Evolutionary conservation across 2,329 filamentous ascomycete genomes (phyloP).

Genomic region (Triangularia setosa): DNA sequence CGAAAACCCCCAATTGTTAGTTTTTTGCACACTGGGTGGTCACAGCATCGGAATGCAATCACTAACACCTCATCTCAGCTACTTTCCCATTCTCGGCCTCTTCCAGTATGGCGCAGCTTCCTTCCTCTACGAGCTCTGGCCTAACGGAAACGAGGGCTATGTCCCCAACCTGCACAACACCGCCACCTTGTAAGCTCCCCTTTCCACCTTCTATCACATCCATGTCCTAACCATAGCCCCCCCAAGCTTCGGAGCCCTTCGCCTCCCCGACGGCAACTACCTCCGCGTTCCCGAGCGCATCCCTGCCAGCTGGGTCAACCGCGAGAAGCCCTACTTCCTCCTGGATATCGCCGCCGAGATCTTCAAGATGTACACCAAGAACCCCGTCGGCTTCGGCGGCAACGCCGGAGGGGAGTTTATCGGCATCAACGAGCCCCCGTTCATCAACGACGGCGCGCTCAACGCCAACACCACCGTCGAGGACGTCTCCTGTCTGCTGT

Average conservation of each 20-base stretch:
- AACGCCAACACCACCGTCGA: background rate
- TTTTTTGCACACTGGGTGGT: background rate
- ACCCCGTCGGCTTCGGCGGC: slow-evolving; percentile 6
- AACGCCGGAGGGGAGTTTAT: slow-evolving; percentile 7
- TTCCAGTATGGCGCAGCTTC: slow-evolving; percentile 8
- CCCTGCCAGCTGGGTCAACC: slow-evolving; percentile 6
- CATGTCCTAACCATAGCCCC: background rate
- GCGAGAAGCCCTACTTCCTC: slow-evolving; percentile 1
- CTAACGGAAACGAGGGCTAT: slow-evolving; percentile 9
- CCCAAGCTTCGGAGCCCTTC: background rate
- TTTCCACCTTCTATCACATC: background rate
- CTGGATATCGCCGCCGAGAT: slow-evolving; percentile 4
- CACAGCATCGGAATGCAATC: background rate
- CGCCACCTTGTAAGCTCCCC: slow-evolving; percentile 4
- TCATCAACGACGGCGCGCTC: slow-evolving; percentile 6
- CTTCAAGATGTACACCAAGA: slow-evolving; percentile 5
- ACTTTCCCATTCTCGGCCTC: slow-evolving; percentile 8
- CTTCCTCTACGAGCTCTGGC: slow-evolving; percentile 7
- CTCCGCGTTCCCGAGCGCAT: slow-evolving; percentile 3
- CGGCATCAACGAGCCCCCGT: background rate
- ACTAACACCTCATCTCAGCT: background rate
- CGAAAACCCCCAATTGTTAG: slow-evolving; percentile 5
- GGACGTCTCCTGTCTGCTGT: slow-evolving; percentile 1
- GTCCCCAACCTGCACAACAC: slow-evolving; percentile 10
- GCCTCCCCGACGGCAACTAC: background rate